phyloP scores from a whole-genome alignment of 2,329 filamentous ascomycete species.

The Helicocarpus griseus region DNA sequence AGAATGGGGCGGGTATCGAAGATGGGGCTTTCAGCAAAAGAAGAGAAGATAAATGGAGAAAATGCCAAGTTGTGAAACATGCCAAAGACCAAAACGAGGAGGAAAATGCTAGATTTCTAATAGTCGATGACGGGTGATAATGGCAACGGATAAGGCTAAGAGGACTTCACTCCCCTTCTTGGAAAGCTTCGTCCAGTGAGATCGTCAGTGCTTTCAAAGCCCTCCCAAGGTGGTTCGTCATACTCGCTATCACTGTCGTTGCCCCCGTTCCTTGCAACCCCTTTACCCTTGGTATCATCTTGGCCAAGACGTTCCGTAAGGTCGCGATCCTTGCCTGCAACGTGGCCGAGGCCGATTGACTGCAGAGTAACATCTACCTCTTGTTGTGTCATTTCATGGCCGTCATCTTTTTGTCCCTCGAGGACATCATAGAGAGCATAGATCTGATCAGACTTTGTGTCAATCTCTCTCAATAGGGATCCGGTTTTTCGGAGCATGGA shows the following conservation, averaged over 20 bases:
- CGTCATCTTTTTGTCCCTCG: slow-evolving; percentile 62
- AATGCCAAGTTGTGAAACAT: background rate
- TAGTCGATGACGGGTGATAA: background rate
- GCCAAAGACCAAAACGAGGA: background rate
- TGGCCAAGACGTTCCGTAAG: slow-evolving; percentile 3
- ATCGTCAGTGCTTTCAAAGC: slow-evolving; percentile 33
- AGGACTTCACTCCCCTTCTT: background rate
- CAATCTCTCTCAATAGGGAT: slow-evolving; percentile 52
- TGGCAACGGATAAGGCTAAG: background rate
- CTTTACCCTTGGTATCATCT: slow-evolving; percentile 3
- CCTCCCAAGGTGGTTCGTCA: slow-evolving; percentile 35
- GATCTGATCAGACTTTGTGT: slow-evolving; percentile 67
- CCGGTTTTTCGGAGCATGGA: slow-evolving; percentile 53
- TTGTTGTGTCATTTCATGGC: slow-evolving; percentile 53
- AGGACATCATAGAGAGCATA: slow-evolving; percentile 77
- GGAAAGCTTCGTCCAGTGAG: slow-evolving; percentile 22
- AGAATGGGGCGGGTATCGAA: background rate
- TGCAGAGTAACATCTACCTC: slow-evolving; percentile 56
- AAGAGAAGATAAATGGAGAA: too few species aligned
- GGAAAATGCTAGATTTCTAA: background rate
- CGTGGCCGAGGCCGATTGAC: slow-evolving; percentile 30
- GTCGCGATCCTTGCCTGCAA: slow-evolving; percentile 1
- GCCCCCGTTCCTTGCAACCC: slow-evolving; percentile 9
- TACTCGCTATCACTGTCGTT: slow-evolving; percentile 21
- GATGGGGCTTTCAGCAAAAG: background rate